A percentile compares a stretch with the other conserved stretches of the same genome.
These are phyloP conservation scores for Alternaria triticina DNA, from an alignment of 2,329 filamentous ascomycete genomes.

Conservation along the genomic window DNA sequence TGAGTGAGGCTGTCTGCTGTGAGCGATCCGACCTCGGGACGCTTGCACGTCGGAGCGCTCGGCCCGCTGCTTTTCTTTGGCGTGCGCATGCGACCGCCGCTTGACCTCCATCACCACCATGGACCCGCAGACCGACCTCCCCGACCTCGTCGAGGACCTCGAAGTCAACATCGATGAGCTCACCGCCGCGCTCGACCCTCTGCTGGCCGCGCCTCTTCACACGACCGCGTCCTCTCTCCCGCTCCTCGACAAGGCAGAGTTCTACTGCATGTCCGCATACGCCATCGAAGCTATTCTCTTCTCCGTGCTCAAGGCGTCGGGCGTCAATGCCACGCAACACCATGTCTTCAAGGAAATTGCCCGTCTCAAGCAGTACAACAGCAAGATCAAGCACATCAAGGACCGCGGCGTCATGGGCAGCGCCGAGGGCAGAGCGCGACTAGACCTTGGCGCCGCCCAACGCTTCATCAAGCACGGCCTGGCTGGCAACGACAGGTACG, in stretches of 20 bases:
- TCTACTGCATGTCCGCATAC: constrained; percentile 87
- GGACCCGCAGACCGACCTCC: constrained; percentile 63
- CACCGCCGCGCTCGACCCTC: constrained; percentile 74
- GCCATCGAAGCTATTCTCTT: constrained; percentile 90
- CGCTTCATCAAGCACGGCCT: constrained; percentile 84
- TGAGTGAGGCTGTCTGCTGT: constrained; percentile 16
- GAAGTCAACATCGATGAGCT: constrained; percentile 81
- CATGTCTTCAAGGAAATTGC: constrained; percentile 84
- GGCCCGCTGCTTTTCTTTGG: constrained; percentile 33
- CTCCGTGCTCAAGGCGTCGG: constrained; percentile 79
- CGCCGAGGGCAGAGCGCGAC: constrained; percentile 54
- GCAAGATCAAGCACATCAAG: constrained; percentile 84
- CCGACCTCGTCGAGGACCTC: constrained; percentile 73
- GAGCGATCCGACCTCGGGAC: constrained; percentile 2
- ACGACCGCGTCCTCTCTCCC: constrained; percentile 79
- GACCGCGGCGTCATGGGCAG: constrained; percentile 45
- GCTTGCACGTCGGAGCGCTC: constrained; percentile 21
- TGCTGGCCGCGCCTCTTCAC: constrained; percentile 69
- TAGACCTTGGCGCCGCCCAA: constrained; percentile 78
- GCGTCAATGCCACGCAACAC: constrained; percentile 80
- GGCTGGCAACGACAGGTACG: constrained; percentile 57
- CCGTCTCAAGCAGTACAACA: constrained; percentile 88
- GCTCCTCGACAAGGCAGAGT: constrained; percentile 92
- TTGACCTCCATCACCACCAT: constrained; percentile 42
- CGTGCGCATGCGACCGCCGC: neutral